A percentile compares a stretch with the other conserved stretches of the same genome.
phyloP scores from a whole-genome alignment of 306 rosid genomes.

The Quercus variabilis region DNA sequence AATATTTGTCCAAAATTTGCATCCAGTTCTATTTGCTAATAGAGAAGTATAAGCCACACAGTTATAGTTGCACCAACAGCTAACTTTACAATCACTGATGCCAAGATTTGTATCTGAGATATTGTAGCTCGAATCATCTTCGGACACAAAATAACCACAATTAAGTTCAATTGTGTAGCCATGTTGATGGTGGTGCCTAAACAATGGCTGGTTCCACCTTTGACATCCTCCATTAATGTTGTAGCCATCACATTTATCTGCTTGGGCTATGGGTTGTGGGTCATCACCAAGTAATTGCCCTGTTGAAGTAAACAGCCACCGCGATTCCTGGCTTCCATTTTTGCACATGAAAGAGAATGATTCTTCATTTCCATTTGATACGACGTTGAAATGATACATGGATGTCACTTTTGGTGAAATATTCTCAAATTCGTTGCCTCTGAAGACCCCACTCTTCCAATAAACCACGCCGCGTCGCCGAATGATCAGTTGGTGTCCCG shows the following conservation, averaged over 20 bases:
- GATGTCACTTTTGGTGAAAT: too few species aligned
- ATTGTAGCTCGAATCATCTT: too few species aligned
- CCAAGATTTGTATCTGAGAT: too few species aligned
- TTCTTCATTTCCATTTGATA: background rate
- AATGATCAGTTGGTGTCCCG: too few species aligned
- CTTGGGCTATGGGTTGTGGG: background rate
- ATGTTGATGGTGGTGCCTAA: background rate
- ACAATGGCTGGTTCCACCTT: background rate
- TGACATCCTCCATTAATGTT: too few species aligned
- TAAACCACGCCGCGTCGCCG: too few species aligned
- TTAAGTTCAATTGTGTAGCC: background rate
- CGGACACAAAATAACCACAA: background rate
- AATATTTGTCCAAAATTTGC: background rate
- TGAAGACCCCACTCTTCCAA: too few species aligned
- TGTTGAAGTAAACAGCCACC: background rate
- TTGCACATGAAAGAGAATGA: background rate
- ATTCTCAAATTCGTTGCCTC: too few species aligned
- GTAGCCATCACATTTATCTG: background rate
- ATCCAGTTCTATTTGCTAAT: background rate
- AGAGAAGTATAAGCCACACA: background rate
- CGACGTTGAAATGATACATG: background rate
- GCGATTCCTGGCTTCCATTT: background rate
- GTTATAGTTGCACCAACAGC: constrained; percentile 16
- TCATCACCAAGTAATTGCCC: constrained; percentile 4
- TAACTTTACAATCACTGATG: constrained; percentile 12